Conservation (phyloP, 805 yeast genomes). For the Teunomyces stri region DNA sequence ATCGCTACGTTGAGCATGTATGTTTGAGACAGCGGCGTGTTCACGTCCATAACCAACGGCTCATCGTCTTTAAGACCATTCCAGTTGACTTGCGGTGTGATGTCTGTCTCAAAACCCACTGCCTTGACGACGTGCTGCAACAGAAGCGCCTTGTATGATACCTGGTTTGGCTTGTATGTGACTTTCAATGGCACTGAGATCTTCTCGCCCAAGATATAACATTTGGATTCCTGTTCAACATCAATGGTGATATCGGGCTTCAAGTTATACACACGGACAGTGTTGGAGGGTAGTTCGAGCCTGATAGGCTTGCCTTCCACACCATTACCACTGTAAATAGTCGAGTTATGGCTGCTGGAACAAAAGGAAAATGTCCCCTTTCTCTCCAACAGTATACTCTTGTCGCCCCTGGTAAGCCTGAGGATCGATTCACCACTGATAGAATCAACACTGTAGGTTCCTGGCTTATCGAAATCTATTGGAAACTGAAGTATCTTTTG, state of each 20-base stretch:
- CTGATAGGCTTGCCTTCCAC: background rate
- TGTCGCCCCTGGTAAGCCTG: background rate
- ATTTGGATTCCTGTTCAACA: conserved; percentile 6
- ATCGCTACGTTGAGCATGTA: conserved; percentile 22
- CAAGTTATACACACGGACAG: conserved; percentile 6
- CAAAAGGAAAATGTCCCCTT: background rate
- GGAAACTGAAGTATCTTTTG: background rate
- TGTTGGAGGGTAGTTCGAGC: background rate
- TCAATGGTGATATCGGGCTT: conserved; percentile 24
- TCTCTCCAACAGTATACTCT: background rate
- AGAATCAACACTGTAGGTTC: background rate
- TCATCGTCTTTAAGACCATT: conserved; percentile 40
- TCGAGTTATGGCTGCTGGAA: background rate
- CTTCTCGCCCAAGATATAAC: conserved; percentile 31
- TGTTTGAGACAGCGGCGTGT: background rate
- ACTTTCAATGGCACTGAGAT: conserved; percentile 20
- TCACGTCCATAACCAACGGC: conserved; percentile 21
- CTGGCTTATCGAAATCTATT: background rate
- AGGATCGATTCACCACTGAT: background rate
- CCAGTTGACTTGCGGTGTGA: conserved; percentile 30
- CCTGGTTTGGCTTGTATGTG: conserved; percentile 13
- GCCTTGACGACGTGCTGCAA: conserved; percentile 21
- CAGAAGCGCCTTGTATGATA: conserved; percentile 18
- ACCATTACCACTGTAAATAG: background rate
- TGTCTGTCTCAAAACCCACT: conserved; percentile 13